Evolutionary conservation across 2,329 filamentous ascomycete species (phyloP).

Genomic region (Graphilbum sp.): DNA sequence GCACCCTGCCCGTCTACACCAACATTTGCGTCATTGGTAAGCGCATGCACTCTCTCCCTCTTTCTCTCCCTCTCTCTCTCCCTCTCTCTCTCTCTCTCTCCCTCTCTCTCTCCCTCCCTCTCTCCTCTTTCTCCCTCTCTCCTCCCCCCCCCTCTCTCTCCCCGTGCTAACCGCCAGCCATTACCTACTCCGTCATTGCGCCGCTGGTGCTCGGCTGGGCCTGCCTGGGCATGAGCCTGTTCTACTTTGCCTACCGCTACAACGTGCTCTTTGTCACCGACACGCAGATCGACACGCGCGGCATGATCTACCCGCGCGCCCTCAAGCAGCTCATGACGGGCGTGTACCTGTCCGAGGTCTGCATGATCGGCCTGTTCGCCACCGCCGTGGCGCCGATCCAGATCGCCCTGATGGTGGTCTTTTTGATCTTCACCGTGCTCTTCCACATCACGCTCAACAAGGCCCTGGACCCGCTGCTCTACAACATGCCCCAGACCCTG

Average conservation of each 20-base stretch:
- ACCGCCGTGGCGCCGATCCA: constrained; percentile 52
- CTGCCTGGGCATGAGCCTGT: constrained; percentile 56
- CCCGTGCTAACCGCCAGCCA: constrained; percentile 21
- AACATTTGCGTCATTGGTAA: constrained; percentile 65
- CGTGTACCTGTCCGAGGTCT: constrained; percentile 65
- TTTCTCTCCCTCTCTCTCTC: not conserved
- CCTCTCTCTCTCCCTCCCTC: not conserved
- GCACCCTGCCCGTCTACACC: constrained; percentile 64
- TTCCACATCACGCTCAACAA: constrained; percentile 59
- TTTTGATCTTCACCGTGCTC: constrained; percentile 58
- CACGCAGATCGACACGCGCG: constrained; percentile 71
- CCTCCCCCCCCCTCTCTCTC: not conserved
- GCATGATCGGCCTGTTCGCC: constrained; percentile 67
- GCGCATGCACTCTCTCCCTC: constrained; percentile 11
- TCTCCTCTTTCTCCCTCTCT: not conserved
- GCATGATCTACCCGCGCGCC: constrained; percentile 78
- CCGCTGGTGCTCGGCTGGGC: constrained; percentile 76
- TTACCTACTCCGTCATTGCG: constrained; percentile 72
- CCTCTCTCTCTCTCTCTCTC: not conserved
- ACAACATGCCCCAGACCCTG: constrained; percentile 63
- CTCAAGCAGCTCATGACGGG: constrained; percentile 76
- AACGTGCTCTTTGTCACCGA: constrained; percentile 73
- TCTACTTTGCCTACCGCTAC: constrained; percentile 79
- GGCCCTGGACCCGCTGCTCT: constrained; percentile 60
- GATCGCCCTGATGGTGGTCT: constrained; percentile 55